Evolutionary conservation across 2,329 filamentous ascomycete genomes (phyloP).

Genomic region (Colletotrichum graminicola): DNA sequence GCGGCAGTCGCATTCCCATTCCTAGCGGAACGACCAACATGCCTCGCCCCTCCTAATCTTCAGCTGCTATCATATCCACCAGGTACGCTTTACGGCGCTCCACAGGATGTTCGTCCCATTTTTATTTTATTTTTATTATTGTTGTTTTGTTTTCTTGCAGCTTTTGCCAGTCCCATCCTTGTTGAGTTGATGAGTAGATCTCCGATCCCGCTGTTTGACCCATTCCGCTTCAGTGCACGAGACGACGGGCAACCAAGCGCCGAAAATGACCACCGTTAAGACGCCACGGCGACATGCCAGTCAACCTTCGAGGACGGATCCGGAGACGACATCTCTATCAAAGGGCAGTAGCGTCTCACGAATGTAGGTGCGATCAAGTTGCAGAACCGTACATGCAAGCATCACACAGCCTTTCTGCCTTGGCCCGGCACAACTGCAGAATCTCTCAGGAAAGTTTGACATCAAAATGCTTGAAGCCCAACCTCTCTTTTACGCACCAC

Average conservation of each 20-base stretch:
- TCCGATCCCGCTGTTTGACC: neutral
- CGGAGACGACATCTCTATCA: neutral
- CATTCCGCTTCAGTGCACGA: neutral
- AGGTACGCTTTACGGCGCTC: neutral
- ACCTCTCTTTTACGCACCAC: neutral
- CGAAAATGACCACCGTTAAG: neutral
- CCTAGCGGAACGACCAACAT: neutral
- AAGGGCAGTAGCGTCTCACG: too few species aligned
- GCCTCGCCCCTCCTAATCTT: neutral
- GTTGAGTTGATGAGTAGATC: slow-evolving; percentile 2
- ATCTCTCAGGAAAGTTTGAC: neutral
- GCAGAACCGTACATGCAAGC: neutral
- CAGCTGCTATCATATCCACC: neutral
- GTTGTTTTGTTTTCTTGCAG: neutral
- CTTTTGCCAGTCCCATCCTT: slow-evolving; percentile 26
- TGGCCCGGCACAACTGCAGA: neutral
- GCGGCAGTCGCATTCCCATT: slow-evolving; percentile 11
- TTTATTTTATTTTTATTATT: too few species aligned
- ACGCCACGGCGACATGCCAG: neutral
- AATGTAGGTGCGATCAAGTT: neutral
- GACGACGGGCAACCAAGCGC: neutral
- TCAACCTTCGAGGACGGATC: neutral
- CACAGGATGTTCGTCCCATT: slow-evolving; percentile 33
- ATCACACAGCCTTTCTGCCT: neutral
- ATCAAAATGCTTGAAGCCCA: neutral